Percentiles rank a stretch among this genome's conserved stretches.
These are phyloP conservation scores for Xylaria venustula DNA, from an alignment of 495 filamentous ascomycete species.

Conservation along the genomic window DNA sequence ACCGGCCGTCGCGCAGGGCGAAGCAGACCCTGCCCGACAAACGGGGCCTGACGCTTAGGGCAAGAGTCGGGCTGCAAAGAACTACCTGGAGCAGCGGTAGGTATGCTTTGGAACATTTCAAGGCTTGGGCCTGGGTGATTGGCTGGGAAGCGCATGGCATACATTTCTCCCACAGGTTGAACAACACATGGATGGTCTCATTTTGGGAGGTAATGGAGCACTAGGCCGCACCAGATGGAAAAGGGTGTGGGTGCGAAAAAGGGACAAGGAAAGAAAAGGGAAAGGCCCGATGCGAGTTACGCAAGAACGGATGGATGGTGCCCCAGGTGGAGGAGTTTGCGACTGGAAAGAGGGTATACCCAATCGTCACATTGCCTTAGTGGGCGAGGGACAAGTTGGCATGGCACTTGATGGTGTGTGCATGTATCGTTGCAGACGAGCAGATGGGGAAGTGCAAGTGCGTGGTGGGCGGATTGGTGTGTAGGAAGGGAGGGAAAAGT, in stretches of 20 bases:
- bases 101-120: conserved; percentile 18
- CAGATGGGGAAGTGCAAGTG: conserved; percentile 27
- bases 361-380: conserved; percentile 32
- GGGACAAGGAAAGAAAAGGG: conserved; percentile 31
- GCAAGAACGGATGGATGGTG: conserved; percentile 34
- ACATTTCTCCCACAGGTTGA: conserved; percentile 26
- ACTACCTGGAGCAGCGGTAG: conserved; percentile 8
- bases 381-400: conserved; percentile 28
- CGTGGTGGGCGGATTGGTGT: conserved; percentile 17
- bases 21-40: conserved; percentile 28
- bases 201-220: conserved; percentile 24
- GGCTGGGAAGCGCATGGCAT: conserved; percentile 25
- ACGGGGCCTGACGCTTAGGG: conserved; percentile 20
- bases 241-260: conserved; percentile 32
- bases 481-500: conserved; percentile 16
- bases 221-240: conserved; percentile 22
- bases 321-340: conserved; percentile 30
- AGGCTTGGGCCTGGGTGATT: conserved; percentile 31
- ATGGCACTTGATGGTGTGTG: conserved; percentile 28
- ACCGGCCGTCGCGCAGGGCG: conserved; percentile 35
- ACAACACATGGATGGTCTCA: conserved; percentile 28
- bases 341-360: conserved; percentile 28
- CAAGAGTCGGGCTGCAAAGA: conserved; percentile 17
- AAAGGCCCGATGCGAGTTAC: conserved; percentile 34
- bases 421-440: conserved; percentile 36